phyloP scores from a whole-genome alignment of 169 alveolate species.

The Neospora caninum region DNA sequence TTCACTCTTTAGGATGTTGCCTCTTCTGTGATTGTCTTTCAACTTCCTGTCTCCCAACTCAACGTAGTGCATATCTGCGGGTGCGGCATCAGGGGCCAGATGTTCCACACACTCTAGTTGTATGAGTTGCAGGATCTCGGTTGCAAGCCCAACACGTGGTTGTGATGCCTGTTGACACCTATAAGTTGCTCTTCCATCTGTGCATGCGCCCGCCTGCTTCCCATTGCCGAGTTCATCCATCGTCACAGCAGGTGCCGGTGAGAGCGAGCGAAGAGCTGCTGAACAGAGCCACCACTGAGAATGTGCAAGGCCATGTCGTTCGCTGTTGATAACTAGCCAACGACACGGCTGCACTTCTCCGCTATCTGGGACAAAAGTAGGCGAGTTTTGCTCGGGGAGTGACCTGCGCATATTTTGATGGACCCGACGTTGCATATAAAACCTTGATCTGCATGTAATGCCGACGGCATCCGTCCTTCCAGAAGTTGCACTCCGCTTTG shows the following conservation, averaged over 20 bases:
- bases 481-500: not conserved
- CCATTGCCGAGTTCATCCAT: not conserved
- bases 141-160: not conserved
- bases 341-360: not conserved
- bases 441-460: not conserved
- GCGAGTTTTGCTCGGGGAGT: no score
- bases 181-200: not conserved
- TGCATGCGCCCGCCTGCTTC: not conserved
- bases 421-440: not conserved
- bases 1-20: not conserved
- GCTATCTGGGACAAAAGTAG: not conserved
- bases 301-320: not conserved
- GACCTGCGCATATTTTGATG: not conserved
- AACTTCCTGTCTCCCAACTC: not conserved
- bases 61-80: not conserved
- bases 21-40: not conserved
- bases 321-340: not conserved
- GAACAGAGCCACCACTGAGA: slow-evolving; percentile 38
- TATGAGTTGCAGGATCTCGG: not conserved
- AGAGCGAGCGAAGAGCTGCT: not conserved
- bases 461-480: not conserved
- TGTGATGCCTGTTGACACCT: not conserved
- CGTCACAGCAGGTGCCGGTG: not conserved
- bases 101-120: slow-evolving; percentile 18
- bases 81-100: slow-evolving; percentile 22